A percentile compares a stretch with the other conserved stretches of the same genome.
Conservation (phyloP, 257 asterid species). For the Capsicum pubescens region DNA sequence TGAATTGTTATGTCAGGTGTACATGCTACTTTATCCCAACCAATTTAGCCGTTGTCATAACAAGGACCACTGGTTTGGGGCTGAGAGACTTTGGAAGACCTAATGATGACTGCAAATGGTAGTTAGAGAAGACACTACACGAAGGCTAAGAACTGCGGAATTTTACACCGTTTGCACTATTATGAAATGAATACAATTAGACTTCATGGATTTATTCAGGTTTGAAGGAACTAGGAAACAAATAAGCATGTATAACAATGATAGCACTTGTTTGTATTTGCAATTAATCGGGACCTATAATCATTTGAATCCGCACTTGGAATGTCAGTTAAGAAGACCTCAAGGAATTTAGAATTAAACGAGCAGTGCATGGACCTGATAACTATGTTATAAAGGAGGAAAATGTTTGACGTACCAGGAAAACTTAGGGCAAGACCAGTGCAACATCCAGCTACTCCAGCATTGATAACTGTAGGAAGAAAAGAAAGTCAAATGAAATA, state of each 20-base stretch:
- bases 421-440: slow-evolving; percentile 93
- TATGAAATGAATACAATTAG: neutral
- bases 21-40: neutral
- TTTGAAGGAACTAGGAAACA: neutral
- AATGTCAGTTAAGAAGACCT: neutral
- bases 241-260: neutral
- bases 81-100: neutral
- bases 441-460: slow-evolving; percentile 99
- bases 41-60: neutral
- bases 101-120: neutral
- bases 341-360: neutral
- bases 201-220: neutral
- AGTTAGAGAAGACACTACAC: neutral
- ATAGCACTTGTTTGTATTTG: neutral
- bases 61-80: neutral
- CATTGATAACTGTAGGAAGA: slow-evolving; percentile 66
- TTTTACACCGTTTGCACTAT: neutral
- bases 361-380: neutral
- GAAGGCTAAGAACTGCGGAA: neutral
- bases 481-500: slow-evolving; percentile 23
- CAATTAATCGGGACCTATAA: neutral
- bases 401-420: slow-evolving; percentile 60
- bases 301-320: neutral
- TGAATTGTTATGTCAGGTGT: neutral
- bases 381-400: neutral